phyloP scores from a whole-genome alignment of 257 asterid genomes.

The Fraxinus anomala region DNA sequence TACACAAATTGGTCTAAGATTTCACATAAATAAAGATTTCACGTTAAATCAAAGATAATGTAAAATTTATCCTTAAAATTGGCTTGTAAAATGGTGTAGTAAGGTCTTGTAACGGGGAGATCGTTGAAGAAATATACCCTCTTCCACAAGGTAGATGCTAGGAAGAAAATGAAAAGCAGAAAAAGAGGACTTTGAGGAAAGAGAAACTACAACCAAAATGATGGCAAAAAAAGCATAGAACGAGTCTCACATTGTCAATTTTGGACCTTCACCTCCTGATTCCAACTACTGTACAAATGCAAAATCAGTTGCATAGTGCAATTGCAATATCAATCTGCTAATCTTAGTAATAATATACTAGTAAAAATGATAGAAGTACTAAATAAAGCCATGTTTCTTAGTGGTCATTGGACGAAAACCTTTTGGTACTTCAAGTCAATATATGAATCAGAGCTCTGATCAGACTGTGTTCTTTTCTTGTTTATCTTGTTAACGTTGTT shows the following conservation, averaged over 20 bases:
- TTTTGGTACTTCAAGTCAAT: no score
- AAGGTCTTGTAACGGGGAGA: no score
- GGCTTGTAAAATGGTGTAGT: no score
- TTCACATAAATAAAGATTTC: no score
- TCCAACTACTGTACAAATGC: constrained; percentile 44
- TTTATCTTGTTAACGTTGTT: constrained; percentile 47
- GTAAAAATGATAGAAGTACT: background rate
- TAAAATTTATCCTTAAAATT: no score
- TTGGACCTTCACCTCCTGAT: constrained; percentile 25
- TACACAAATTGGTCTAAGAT: no score
- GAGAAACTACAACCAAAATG: constrained; percentile 20
- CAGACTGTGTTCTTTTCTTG: constrained; percentile 50
- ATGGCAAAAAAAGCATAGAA: constrained; percentile 7
- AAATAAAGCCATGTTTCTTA: background rate
- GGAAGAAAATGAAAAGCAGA: constrained; percentile 19
- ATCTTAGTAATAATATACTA: background rate
- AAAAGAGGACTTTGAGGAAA: constrained; percentile 22
- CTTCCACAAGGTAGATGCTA: constrained; percentile 14
- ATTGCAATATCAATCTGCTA: constrained; percentile 2
- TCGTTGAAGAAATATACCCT: background rate
- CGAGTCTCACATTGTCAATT: constrained; percentile 21
- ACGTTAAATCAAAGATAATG: no score
- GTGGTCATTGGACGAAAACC: no score
- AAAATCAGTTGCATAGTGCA: constrained; percentile 7
- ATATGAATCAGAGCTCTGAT: no score